These are phyloP conservation scores for Microbotryomycetes sp. DNA, from an alignment of 1,284 basidiomycete species.

Conservation along the genomic window DNA sequence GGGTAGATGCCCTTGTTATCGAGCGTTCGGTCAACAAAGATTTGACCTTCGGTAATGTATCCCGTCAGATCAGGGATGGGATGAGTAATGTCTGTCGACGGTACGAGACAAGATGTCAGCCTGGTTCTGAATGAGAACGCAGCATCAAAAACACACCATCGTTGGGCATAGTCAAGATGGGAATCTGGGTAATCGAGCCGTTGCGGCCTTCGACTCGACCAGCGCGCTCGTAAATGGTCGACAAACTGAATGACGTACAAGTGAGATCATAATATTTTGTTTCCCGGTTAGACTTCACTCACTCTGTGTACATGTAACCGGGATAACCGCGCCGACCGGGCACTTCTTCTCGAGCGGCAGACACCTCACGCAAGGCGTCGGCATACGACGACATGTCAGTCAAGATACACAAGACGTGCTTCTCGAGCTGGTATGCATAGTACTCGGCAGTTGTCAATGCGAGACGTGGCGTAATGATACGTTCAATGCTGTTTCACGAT, in stretches of 20 bases:
- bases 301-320: constrained; percentile 98
- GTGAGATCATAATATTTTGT: not conserved
- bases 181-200: constrained; percentile 99
- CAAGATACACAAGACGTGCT: constrained; percentile 97
- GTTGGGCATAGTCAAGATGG: constrained; percentile 99
- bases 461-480: constrained; percentile 98
- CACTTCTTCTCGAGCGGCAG: constrained; percentile 97
- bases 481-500: constrained; percentile 63
- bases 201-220: constrained; percentile 96
- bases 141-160: constrained; percentile 58
- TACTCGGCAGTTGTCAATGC: constrained; percentile 98
- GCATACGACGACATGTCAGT: constrained; percentile 99
- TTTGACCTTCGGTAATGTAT: constrained; percentile 98
- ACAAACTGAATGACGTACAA: constrained; percentile 29
- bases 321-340: constrained; percentile 99
- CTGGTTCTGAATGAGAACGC: not conserved
- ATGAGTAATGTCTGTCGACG: constrained; percentile 84
- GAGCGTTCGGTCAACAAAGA: constrained; percentile 75
- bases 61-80: constrained; percentile 99
- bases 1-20: constrained; percentile 65
- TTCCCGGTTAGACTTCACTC: constrained; percentile 45
- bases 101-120: constrained; percentile 12
- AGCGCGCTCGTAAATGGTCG: constrained; percentile 98
- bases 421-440: constrained; percentile 99
- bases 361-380: constrained; percentile 95